Base-by-base conservation (phyloP, 257 asterid species). In the Vinca minor region DNA sequence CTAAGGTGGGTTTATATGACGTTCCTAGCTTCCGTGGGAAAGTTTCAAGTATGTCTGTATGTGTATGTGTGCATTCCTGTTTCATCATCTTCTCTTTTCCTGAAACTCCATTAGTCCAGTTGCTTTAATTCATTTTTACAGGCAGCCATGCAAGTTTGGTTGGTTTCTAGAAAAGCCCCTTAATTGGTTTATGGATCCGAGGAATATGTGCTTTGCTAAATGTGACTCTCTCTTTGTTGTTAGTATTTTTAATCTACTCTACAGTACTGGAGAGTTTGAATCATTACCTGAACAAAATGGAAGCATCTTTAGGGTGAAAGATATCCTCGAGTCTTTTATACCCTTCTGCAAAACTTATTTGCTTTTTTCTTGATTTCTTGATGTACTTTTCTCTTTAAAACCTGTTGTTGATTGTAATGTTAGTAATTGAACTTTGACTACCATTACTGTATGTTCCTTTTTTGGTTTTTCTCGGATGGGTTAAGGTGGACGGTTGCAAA, bases 1-100 rank as follows among this genome's bases (percentile, higher is more conserved):
- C 98, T 49, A 93, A 89, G 96, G 98, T 92, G 67, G 35, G 80
- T 62, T 67, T n/a, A 32, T 48, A 29, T 10, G 61, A 35, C 28
- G n/a, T 39, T 41, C 21, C 39, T 42, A 36, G 32, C 54, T 29
- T 64, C 50, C n/a, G n/a, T n/a, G n/a, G n/a, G n/a, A n/a, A n/a
- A n/a, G 2, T 12, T 53, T 10, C 11, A 1, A 39, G 18, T 42
- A n/a, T n/a, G n/a, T 42, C 18, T 13, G 38, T 54, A 11, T 12
- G 0, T 31, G n/a, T n/a, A n/a, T n/a, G n/a, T n/a, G n/a, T n/a
- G n/a, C n/a, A n/a, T n/a, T n/a, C n/a, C n/a, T n/a, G n/a, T n/a
- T n/a, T n/a, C n/a, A n/a, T 66, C 21, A 44, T 17, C 29, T 54
- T n/a, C 26, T 35, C 20, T 54, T 32, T n/a, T 18, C 59, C n/a